Evolutionary conservation across 2,329 filamentous ascomycete species (phyloP), one percentile per base, ranked within the genome.

Genomic region (Cryoendolithus antarcticus): DNA sequence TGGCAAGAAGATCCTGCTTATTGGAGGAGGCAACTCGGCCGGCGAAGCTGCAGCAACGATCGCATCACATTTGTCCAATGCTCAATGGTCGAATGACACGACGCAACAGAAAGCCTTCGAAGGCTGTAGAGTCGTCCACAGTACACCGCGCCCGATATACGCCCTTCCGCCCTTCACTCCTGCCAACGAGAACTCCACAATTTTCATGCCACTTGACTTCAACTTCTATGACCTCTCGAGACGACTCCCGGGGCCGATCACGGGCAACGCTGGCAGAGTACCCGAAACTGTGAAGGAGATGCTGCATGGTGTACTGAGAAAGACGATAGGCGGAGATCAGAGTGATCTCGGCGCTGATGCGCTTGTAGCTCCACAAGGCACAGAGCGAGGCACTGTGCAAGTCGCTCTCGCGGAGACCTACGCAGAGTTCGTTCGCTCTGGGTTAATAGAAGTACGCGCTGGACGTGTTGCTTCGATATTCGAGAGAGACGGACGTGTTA

Each of bases 21-120:
- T 86, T 1, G 85, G 85, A 1, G 84, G 83, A 0, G 82, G 86
- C 50, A 86, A 91, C 71, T 89, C 83, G 2, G 84, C 83, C 1
- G 74, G 82, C 4, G 85, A 93, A 62, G 80, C 80, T 35, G 80
- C 83, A 0, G 78, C 75, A 7, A 77, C 78, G 2, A 73, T 88
- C 37, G 82, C 82, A 8, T 68, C 75, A 4, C 76, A 86, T 45
- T 59, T 89, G 1, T 88, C 83, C 0, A 76, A 76, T 4, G 70
- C 71, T 2, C 58, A 61, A 9, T 65, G 80, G 54, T 70, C 73
- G 0, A 72, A 77, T 0, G 50, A 48, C 4, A 46, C 46, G 8
- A 37, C 37, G 3, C 13, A 19, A 7, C 35, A 39, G 7, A 52
- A 57, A 30, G 30, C 31, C 2, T 62, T 57, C 35, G 45, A 56